Conservation (phyloP, 2,329 filamentous ascomycete species). For the Calonectria henricotiae region DNA sequence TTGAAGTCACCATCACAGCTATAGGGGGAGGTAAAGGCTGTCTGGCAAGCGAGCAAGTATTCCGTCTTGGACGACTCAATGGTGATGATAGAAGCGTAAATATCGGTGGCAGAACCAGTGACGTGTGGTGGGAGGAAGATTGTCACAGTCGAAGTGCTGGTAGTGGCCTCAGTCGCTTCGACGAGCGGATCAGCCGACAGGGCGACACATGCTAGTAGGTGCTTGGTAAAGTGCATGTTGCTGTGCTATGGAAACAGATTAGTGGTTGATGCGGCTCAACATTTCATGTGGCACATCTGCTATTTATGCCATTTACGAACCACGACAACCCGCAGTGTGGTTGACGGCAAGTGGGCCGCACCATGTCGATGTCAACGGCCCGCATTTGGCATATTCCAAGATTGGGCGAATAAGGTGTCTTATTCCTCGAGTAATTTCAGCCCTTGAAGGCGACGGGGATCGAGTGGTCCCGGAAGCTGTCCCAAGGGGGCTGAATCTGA, state of each 20-base stretch:
- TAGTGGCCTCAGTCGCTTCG: slow-evolving; percentile 27
- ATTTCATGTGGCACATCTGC: neutral
- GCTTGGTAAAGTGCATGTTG: neutral
- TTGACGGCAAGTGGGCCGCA: neutral
- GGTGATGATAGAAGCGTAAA: slow-evolving; percentile 50
- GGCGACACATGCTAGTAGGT: neutral
- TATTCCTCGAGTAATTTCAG: neutral
- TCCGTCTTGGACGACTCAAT: slow-evolving; percentile 42
- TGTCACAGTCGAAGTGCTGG: slow-evolving; percentile 35
- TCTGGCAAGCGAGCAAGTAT: slow-evolving; percentile 49
- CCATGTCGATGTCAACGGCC: neutral
- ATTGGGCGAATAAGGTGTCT: neutral
- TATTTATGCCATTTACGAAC: neutral
- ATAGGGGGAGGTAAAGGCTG: slow-evolving; percentile 40
- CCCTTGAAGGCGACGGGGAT: neutral
- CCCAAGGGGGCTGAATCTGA: neutral
- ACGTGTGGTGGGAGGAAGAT: slow-evolving; percentile 42
- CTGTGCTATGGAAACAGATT: neutral
- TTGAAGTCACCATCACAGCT: slow-evolving; percentile 46
- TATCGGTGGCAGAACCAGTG: slow-evolving; percentile 42
- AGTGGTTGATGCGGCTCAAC: neutral
- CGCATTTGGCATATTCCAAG: neutral
- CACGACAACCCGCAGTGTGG: neutral
- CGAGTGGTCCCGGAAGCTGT: neutral
- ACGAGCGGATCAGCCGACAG: neutral